Evolutionary conservation across 1,139 yeast species (phyloP).

Genomic region (Candida albicans): DNA sequence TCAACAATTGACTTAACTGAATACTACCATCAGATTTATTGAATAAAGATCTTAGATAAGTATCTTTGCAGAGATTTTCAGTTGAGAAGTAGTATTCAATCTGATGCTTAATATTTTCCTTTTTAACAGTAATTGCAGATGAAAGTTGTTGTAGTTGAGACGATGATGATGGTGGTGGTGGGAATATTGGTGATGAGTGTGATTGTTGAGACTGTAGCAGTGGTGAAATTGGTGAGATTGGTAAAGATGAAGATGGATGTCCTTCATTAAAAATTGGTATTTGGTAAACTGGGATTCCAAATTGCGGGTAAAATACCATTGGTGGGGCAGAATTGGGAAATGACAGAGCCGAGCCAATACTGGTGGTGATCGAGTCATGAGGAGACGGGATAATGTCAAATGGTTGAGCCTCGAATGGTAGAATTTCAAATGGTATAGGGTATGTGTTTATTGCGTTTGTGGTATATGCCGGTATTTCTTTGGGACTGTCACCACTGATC

Average conservation of each 20-base stretch:
- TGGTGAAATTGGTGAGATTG: neutral
- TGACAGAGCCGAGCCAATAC: neutral
- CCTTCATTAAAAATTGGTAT: slow-evolving; percentile 1
- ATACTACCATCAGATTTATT: slow-evolving; percentile 21
- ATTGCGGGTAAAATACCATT: slow-evolving; percentile 6
- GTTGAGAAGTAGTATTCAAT: slow-evolving; percentile 27
- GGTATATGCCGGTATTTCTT: slow-evolving; percentile 1
- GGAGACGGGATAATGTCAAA: neutral
- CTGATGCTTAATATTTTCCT: slow-evolving; percentile 18
- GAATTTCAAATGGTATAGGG: neutral
- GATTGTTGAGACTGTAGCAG: neutral
- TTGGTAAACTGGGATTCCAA: slow-evolving; percentile 5
- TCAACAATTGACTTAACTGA: slow-evolving; percentile 17
- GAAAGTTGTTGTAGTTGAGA: neutral
- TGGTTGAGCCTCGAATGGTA: neutral
- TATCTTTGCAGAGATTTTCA: slow-evolving; percentile 26
- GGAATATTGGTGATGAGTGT: neutral
- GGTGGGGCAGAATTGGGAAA: slow-evolving; percentile 1
- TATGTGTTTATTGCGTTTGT: neutral
- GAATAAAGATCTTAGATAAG: slow-evolving; percentile 23
- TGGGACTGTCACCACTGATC: slow-evolving; percentile 3
- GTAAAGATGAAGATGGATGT: neutral
- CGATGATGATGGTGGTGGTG: neutral
- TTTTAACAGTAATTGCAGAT: slow-evolving; percentile 1
- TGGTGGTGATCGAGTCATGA: neutral